These are phyloP conservation scores for Epichloe typhina DNA, from an alignment of 2,329 filamentous ascomycete genomes.

Conservation along the genomic window DNA sequence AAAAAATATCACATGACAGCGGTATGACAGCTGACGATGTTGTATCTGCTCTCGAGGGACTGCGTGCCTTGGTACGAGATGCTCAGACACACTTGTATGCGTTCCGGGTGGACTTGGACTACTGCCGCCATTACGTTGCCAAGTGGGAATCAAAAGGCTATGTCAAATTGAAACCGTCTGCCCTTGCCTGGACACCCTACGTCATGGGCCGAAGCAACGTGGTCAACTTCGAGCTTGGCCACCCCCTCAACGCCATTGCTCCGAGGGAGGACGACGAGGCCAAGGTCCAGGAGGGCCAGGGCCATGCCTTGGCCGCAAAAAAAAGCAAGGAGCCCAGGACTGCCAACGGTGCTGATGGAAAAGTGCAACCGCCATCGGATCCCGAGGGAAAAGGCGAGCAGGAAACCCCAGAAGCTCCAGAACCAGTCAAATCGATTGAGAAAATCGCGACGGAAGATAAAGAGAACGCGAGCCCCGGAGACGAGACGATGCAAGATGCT, in stretches of 20 bases:
- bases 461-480: slow-evolving; percentile 14
- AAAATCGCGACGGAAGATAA: slow-evolving; percentile 19
- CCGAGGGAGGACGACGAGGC: slow-evolving; percentile 63
- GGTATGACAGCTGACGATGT: slow-evolving; percentile 96
- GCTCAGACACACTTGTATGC: slow-evolving; percentile 81
- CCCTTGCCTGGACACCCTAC: slow-evolving; percentile 89
- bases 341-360: slow-evolving; percentile 7
- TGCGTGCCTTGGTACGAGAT: slow-evolving; percentile 81
- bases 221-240: slow-evolving; percentile 71
- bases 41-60: slow-evolving; percentile 79
- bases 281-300: slow-evolving; percentile 23
- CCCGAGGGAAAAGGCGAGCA: background rate
- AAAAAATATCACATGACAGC: slow-evolving; percentile 70
- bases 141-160: slow-evolving; percentile 87
- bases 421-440: slow-evolving; percentile 19
- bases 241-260: slow-evolving; percentile 71
- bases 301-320: slow-evolving; percentile 2
- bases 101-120: slow-evolving; percentile 71
- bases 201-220: slow-evolving; percentile 83
- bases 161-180: slow-evolving; percentile 66
- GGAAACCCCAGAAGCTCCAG: slow-evolving; percentile 8
- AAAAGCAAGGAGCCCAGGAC: background rate
- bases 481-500: slow-evolving; percentile 16
- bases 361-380: slow-evolving; percentile 5
- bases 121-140: slow-evolving; percentile 74